A percentile compares a stretch with the other conserved stretches of the same genome.
These are phyloP conservation scores for Lenwebbia sp. DNA, from an alignment of 345 rosid species.

Conservation along the genomic window DNA sequence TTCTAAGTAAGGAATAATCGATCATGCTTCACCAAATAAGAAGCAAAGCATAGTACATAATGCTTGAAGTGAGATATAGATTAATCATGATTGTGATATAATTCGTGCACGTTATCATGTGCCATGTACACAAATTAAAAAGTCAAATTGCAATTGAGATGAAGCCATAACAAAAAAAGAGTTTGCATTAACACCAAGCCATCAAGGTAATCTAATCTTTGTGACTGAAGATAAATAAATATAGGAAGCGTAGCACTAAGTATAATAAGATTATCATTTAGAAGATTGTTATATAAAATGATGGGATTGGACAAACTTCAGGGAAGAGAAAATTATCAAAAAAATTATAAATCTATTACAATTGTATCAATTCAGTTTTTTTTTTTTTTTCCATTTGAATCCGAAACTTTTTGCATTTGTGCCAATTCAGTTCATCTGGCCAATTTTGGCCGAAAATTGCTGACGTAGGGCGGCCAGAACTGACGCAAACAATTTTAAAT, in stretches of 20 bases:
- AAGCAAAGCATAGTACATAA: background rate
- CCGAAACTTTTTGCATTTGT: too few species aligned
- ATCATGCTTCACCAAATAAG: background rate
- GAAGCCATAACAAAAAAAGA: background rate
- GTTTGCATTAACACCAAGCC: background rate
- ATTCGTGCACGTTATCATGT: background rate
- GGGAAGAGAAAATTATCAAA: too few species aligned
- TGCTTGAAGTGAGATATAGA: background rate
- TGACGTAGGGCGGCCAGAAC: too few species aligned
- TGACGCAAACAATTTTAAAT: too few species aligned
- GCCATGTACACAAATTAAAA: background rate
- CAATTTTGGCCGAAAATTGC: too few species aligned
- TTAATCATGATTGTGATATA: background rate
- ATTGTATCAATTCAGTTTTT: too few species aligned
- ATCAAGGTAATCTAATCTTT: background rate
- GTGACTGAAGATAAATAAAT: background rate
- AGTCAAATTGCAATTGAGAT: background rate
- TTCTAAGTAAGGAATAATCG: background rate
- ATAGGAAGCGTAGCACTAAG: background rate
- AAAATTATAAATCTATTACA: too few species aligned
- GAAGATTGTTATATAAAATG: background rate
- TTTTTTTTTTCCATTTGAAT: too few species aligned
- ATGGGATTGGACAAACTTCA: background rate
- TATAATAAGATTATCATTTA: background rate
- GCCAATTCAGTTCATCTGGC: too few species aligned